A percentile compares a stretch with the other conserved stretches of the same genome.
Conservation (phyloP, 23 red algal species). For the Chondrus crispus region DNA sequence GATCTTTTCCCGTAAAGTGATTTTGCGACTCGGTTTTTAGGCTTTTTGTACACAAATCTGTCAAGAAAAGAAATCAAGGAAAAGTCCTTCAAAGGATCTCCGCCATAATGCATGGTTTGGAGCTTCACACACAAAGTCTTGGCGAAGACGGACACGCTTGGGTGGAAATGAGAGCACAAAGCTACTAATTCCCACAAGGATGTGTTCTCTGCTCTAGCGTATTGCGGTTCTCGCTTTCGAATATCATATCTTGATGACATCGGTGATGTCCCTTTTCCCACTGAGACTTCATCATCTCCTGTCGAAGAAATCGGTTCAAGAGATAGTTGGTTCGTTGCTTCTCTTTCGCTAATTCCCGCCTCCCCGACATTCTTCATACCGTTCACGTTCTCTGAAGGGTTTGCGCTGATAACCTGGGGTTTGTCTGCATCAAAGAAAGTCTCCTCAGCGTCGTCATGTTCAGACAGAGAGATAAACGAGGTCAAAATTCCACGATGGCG, state of each 20-base stretch:
- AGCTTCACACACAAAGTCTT: slow-evolving; percentile 39
- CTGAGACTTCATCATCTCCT: neutral
- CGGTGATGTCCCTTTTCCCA: neutral
- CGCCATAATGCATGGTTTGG: slow-evolving; percentile 28
- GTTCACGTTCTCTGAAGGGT: neutral
- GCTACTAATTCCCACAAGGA: slow-evolving; percentile 78
- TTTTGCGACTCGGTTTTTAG: slow-evolving; percentile 62
- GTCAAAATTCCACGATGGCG: slow-evolving; percentile 22
- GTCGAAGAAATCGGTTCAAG: neutral
- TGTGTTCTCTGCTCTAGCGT: slow-evolving; percentile 64
- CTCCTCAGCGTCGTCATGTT: slow-evolving; percentile 47
- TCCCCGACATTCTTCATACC: neutral
- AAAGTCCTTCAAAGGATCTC: slow-evolving; percentile 86
- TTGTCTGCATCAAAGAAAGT: slow-evolving; percentile 29
- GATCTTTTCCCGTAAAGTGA: slow-evolving; percentile 64
- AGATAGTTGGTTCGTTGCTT: neutral
- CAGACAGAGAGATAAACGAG: slow-evolving; percentile 27
- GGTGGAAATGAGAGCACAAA: slow-evolving; percentile 74
- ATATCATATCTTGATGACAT: slow-evolving; percentile 42
- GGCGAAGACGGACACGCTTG: slow-evolving; percentile 82
- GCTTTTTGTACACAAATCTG: slow-evolving; percentile 79
- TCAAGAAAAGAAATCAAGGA: slow-evolving; percentile 73
- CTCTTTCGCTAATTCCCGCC: neutral
- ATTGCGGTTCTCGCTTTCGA: slow-evolving; percentile 60
- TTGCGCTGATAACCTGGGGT: neutral